Evolutionary conservation across 78 protist species (phyloP), one percentile per base, ranked within the genome.

Genomic region (Speleostelium caveatum): DNA sequence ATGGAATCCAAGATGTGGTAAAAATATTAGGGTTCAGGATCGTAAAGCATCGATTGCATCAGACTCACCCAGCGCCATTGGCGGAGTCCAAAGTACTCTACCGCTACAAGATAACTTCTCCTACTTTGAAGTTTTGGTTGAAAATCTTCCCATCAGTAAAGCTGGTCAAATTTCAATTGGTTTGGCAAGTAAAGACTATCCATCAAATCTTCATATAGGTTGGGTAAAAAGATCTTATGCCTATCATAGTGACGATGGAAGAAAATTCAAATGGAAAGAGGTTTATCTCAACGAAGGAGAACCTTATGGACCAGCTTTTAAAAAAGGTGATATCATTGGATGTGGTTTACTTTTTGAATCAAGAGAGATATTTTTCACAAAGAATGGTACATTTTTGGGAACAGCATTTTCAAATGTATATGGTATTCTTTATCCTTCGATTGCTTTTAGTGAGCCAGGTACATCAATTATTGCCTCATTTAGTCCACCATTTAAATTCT

Each of bases 231-330:
- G 89, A 36, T 80, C 89, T 0, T 87, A 76, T 45, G 93, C 74
- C 59, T 87, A 87, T 16, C 93, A 87, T 19, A 33, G 51, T 24
- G 93, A 87, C 8, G 93, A 87, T 62, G 93, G 93, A 16, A 73
- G 93, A 41, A 67, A 75, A 33, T 87, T 87, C 59, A 69, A 75
- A 67, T 76, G 86, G 86, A 35, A 24, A 41, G 92, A 75, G 21
- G 21, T 71, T 16, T 55, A 41, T 6, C 35, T 75, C 38, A 77
- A 87, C n/a, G 83, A 87, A 71, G 77, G 93, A 7, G 86, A 68
- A 45, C 39, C 93, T 1, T 87, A 75, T 45, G 93, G 86, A 0
- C 75, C 86, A 1, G 69, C 68, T 19, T 87, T 32, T 56, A 73
- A 49, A 21, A 61, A 61, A 26, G 93, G 93, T 39, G 93, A 87